Evolutionary conservation across 106 monocot species (phyloP), one percentile per base, ranked within the genome.

Genomic region (Dioscorea alata): DNA sequence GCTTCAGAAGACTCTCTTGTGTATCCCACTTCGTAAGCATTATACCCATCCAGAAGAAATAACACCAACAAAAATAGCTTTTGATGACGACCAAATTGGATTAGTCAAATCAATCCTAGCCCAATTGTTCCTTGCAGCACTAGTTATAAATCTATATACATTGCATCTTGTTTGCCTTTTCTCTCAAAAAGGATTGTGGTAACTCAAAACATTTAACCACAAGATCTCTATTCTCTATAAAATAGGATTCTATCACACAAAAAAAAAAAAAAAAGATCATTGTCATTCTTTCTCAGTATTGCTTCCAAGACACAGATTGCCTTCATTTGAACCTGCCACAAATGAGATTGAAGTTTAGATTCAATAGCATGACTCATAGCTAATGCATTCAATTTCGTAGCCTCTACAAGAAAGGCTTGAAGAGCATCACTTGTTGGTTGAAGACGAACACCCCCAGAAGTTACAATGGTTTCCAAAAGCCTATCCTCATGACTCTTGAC

Each of bases 281-380:
- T 89, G 64, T 89, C 85, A 63, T 90, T 89, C 69, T 83, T 92
- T 68, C 85, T 82, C 69, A 97, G 64, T 57, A 92, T 83, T 73
- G 92, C 64, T 71, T 97, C 97, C 71, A 97, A 75, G 20, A 92
- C 89, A 83, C 97, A 92, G 17, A 92, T 79, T 42, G 97, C 97
- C 78, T 97, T 97, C 97, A 97, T 89, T 23, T 92, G 81, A 17
- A 92, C 99, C 99, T 99, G 93, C 99, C 99, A 99, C 22, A 99
- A 25, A 66, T 82, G 87, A 64, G 99, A 99, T 15, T 93, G 93
- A 25, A 99, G 80, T 69, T 99, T 99, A 48, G 69, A 71, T 48
- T 99, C 90, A 69, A 99, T 60, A 57, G 90, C 90, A 69, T 60
- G 83, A 70, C 85, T 84, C 90, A 99, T 88, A 22, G 73, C 71